Percentiles rank a stretch among this genome's conserved stretches.
Evolutionary conservation across 768 basidiomycete species (phyloP).

Genomic region (Mycena crocata): DNA sequence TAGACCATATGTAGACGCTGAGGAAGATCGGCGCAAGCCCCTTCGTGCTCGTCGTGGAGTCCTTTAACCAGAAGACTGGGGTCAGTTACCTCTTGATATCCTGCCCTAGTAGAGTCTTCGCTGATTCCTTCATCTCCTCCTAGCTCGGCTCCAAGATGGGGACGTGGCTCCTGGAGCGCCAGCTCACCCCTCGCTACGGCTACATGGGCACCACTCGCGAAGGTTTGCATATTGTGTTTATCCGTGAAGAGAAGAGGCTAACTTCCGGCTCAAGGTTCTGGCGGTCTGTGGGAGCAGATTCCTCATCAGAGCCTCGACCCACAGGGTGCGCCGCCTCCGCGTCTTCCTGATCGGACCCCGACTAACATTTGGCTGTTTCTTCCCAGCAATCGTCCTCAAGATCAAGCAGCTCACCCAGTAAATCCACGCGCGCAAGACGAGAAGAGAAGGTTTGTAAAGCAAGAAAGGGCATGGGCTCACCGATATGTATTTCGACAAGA

Average conservation of each 20-base stretch:
- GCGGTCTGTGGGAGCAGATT: conserved; percentile 87
- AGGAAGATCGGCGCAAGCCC: conserved; percentile 77
- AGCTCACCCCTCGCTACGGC: conserved; percentile 81
- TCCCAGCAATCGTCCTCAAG: conserved; percentile 61
- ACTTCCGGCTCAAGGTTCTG: conserved; percentile 57
- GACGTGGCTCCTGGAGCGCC: conserved; percentile 87
- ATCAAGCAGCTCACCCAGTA: conserved; percentile 59
- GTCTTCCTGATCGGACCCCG: conserved; percentile 4
- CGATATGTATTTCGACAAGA: conserved; percentile 18
- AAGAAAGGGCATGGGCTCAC: not conserved
- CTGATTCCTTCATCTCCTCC: conserved; percentile 7
- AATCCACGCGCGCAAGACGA: conserved; percentile 9
- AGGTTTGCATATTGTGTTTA: conserved; percentile 48
- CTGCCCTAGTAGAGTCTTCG: not conserved
- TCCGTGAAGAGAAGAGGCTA: conserved; percentile 45
- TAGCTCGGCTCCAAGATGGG: conserved; percentile 86
- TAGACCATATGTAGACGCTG: conserved; percentile 55
- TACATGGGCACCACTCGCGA: conserved; percentile 87
- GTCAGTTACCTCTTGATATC: conserved; percentile 42
- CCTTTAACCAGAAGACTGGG: conserved; percentile 92
- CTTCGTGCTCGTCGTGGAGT: conserved; percentile 89
- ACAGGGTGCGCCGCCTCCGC: conserved; percentile 62
- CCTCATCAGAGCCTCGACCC: conserved; percentile 85
- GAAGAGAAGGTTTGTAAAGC: not conserved
- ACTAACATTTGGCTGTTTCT: conserved; percentile 30